A percentile compares a stretch with the other conserved stretches of the same genome.
Conservation (phyloP, 208 protist genomes). For the Leishmania guyanensis region DNA sequence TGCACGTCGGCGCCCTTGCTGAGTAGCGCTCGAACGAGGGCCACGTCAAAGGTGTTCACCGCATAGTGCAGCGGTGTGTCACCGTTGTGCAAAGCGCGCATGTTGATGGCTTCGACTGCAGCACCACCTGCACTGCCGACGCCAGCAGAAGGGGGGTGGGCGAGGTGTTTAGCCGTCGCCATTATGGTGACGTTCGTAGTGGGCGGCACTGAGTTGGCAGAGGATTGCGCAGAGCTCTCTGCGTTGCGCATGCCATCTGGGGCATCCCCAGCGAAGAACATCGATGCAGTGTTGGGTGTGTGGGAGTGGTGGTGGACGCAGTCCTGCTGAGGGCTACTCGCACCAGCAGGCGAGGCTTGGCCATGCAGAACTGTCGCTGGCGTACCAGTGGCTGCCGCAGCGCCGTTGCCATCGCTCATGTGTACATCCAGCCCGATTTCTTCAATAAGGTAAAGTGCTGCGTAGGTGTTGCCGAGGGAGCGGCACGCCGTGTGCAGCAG, state of each 20-base stretch:
- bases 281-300: neutral
- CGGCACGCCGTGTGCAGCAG: conserved; percentile 66
- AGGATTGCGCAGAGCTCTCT: neutral
- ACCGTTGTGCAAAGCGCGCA: conserved; percentile 3
- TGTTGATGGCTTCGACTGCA: neutral
- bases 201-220: neutral
- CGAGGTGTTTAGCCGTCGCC: neutral
- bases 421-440: conserved; percentile 65
- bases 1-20: conserved; percentile 51
- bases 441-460: conserved; percentile 72
- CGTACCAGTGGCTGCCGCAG: neutral
- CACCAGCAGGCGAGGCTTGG: neutral
- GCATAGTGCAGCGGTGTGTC: conserved; percentile 71
- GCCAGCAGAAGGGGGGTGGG: neutral
- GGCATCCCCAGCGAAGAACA: neutral
- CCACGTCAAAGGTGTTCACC: conserved; percentile 45
- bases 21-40: conserved; percentile 65
- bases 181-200: neutral
- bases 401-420: conserved; percentile 3
- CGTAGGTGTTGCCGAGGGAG: conserved; percentile 35
- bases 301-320: neutral
- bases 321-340: neutral
- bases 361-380: neutral
- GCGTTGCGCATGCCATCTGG: neutral
- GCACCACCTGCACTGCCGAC: neutral